Evolutionary conservation across 106 monocot species (phyloP).

Genomic region (Dioscorea zingiberensis): DNA sequence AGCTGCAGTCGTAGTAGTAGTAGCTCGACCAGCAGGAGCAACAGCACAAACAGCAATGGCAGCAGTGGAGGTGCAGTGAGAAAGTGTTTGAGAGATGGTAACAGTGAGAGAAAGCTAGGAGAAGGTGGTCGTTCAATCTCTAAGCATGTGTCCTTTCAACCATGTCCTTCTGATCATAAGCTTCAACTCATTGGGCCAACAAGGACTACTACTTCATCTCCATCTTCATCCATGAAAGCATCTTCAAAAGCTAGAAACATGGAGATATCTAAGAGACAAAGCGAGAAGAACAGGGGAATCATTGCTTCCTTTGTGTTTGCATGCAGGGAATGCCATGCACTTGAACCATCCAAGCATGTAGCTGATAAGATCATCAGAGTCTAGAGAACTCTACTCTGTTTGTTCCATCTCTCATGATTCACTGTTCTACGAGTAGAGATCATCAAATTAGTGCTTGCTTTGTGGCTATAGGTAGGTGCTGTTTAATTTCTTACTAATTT

Average conservation of each 20-base stretch:
- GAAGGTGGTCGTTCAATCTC: background rate
- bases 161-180: too few species aligned
- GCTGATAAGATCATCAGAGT: background rate
- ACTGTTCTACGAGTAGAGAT: too few species aligned
- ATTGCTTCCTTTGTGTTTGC: background rate
- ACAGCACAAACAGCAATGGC: background rate
- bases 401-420: too few species aligned
- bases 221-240: too few species aligned
- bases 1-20: background rate
- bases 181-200: too few species aligned
- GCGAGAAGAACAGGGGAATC: background rate
- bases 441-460: too few species aligned
- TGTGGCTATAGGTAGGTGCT: too few species aligned
- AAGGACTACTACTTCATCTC: too few species aligned
- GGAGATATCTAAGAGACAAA: background rate
- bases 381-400: too few species aligned
- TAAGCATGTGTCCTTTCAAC: too few species aligned
- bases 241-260: background rate
- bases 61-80: background rate
- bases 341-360: background rate
- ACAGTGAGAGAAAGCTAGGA: background rate
- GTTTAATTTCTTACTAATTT: too few species aligned
- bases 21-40: background rate
- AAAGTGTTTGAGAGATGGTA: background rate
- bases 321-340: background rate